Evolutionary conservation across 139 green algal genomes (phyloP), one percentile per base, ranked within the genome.

Genomic region (Haematococcus sp.): DNA sequence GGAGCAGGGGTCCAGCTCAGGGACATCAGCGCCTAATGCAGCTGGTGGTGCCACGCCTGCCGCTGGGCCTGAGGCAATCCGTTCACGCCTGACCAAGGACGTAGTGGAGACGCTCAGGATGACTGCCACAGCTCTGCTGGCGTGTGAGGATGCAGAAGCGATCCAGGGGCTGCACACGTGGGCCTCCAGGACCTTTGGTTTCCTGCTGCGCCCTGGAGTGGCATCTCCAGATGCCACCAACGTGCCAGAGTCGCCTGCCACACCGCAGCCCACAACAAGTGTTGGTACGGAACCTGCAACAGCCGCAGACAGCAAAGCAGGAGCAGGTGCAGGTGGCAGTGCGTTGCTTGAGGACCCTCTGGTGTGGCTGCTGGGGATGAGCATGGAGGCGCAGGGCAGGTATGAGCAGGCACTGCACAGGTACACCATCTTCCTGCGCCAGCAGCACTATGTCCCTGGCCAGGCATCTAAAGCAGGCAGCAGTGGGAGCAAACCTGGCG

Each of bases 311-410:
- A 11, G 7, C 40, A 49, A 49, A 11, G 7, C 40, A 49, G 40
- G 40, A 7, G 40, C 40, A 49, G 40, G 7, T 19, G 40, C 40
- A 49, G 40, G 40, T 49, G 40, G 40, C 40, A 49, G 11, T 11
- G 40, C 40, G 7, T 11, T 49, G 40, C 40, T 49, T 27, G 66
- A 80, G 65, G 74, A 80, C 58, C 66, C 81, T 16, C 49, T 87
- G 61, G 63, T 77, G 0, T 91, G 83, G 83, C 73, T 91, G 49
- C 43, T 43, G 1, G 77, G 63, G 0, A 71, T 68, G 15, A 19
- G 35, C 23, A 31, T 63, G 2, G 70, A 83, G 40, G 77, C 77
- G 4, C 72, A 65, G 1, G 70, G 78, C 46, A 67, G n/a, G 66
- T 76, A 83, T 33, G 74, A 84, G 49, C 27, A 22, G 2, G 82